A percentile compares a stretch with the other conserved stretches of the same genome.
phyloP scores from a whole-genome alignment of 163 green algal genomes.

The Scenedesmus sp. region DNA sequence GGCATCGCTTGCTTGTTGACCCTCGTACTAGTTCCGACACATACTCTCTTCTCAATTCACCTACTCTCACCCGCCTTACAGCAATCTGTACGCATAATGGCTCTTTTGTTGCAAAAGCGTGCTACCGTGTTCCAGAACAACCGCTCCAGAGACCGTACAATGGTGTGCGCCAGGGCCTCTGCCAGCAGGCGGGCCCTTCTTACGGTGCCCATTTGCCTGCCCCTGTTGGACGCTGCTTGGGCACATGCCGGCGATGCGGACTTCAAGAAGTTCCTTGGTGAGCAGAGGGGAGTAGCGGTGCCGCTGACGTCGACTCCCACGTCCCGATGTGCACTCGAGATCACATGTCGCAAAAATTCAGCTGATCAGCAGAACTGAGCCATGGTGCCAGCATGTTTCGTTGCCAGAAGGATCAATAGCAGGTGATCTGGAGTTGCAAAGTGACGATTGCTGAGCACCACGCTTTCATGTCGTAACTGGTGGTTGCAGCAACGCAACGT shows the following conservation, averaged over 20 bases:
- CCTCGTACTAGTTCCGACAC: no score
- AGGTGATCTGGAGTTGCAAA: not conserved
- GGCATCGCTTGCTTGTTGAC: no score
- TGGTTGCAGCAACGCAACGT: not conserved
- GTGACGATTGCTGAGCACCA: not conserved
- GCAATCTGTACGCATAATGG: not conserved
- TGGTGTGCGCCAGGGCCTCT: not conserved
- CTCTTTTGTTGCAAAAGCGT: not conserved
- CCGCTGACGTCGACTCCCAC: not conserved
- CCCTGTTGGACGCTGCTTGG: not conserved
- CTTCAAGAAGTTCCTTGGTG: constrained; percentile 49
- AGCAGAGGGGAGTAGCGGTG: not conserved
- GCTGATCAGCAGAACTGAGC: not conserved
- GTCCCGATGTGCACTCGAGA: not conserved
- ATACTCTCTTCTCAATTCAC: no score
- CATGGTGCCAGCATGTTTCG: not conserved
- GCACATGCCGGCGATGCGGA: not conserved
- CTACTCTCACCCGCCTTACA: not conserved
- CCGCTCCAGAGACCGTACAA: not conserved
- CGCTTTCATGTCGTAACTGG: not conserved
- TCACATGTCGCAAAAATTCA: not conserved
- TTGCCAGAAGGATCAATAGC: not conserved
- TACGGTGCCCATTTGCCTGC: not conserved
- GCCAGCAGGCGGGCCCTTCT: constrained; percentile 13
- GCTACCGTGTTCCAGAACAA: not conserved